Conservation (phyloP, 2,329 filamentous ascomycete genomes). For the Diaporthe citri region DNA sequence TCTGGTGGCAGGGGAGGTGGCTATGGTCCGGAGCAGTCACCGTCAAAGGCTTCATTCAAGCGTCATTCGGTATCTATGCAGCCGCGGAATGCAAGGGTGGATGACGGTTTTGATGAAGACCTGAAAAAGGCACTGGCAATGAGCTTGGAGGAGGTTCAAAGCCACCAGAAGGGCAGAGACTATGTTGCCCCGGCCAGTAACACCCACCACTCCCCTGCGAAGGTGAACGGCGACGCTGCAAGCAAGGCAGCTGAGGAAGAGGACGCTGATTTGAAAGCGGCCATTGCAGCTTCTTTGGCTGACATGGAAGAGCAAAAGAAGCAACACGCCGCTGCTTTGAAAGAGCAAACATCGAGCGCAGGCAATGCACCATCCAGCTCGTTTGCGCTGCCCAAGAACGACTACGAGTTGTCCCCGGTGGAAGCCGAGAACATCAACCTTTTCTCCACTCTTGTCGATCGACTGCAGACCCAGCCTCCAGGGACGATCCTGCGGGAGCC, state of each 20-base stretch:
- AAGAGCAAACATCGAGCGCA: constrained; percentile 75
- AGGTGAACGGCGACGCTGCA: constrained; percentile 53
- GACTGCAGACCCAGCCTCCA: constrained; percentile 92
- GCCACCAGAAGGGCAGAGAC: constrained; percentile 70
- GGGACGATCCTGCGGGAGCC: constrained; percentile 97
- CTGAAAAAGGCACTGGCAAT: constrained; percentile 93
- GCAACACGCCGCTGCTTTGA: constrained; percentile 85
- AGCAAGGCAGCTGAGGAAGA: constrained; percentile 76
- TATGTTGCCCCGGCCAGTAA: constrained; percentile 73
- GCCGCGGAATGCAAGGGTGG: constrained; percentile 87
- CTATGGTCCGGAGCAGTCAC: constrained; percentile 56
- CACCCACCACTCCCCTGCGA: constrained; percentile 47
- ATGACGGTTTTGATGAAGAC: constrained; percentile 94
- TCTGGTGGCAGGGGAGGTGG: constrained; percentile 57
- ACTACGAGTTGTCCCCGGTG: constrained; percentile 92
- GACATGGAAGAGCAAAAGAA: constrained; percentile 99
- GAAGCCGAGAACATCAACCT: constrained; percentile 98
- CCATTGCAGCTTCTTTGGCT: constrained; percentile 92
- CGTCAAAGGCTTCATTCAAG: constrained; percentile 63
- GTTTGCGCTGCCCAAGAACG: constrained; percentile 81
- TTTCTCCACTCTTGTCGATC: constrained; percentile 93
- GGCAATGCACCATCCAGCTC: constrained; percentile 62
- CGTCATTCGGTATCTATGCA: constrained; percentile 81
- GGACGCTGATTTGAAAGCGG: constrained; percentile 92
- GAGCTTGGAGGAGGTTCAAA: constrained; percentile 94